Percentiles rank a stretch among this genome's conserved stretches.
Evolutionary conservation across 2,329 filamentous ascomycete genomes (phyloP).

Genomic region (Monilinia fructigena): DNA sequence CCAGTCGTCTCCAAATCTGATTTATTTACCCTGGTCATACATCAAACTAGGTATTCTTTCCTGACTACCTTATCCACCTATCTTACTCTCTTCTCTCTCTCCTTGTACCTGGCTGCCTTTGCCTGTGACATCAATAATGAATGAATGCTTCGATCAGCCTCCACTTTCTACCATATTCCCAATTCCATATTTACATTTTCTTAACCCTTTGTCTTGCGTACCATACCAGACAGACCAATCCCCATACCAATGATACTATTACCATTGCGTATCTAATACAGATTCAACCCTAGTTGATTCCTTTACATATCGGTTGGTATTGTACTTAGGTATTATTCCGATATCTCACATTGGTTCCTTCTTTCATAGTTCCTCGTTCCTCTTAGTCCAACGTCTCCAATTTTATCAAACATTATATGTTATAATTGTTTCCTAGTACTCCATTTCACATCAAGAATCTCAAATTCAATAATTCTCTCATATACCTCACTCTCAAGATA

Average conservation of each 20-base stretch:
- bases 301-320: constrained; percentile 12
- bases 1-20: background rate
- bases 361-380: constrained; percentile 1
- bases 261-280: constrained; percentile 17
- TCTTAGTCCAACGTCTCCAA: constrained; percentile 13
- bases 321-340: constrained; percentile 17
- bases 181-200: constrained; percentile 12
- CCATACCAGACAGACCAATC: background rate
- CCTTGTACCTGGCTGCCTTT: constrained; percentile 15
- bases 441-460: constrained; percentile 6
- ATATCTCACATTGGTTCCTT: constrained; percentile 19
- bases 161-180: constrained; percentile 9
- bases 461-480: constrained; percentile 5
- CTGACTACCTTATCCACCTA: background rate
- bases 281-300: constrained; percentile 18
- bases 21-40: constrained; percentile 1
- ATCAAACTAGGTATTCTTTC: background rate
- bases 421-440: constrained; percentile 10
- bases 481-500: background rate
- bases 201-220: constrained; percentile 17
- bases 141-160: constrained; percentile 18
- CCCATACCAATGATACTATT: constrained; percentile 6
- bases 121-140: constrained; percentile 25
- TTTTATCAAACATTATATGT: constrained; percentile 15
- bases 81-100: background rate